A percentile compares a stretch with the other conserved stretches of the same genome.
phyloP scores from a whole-genome alignment of 306 rosid genomes.

The Quercus rubra region DNA sequence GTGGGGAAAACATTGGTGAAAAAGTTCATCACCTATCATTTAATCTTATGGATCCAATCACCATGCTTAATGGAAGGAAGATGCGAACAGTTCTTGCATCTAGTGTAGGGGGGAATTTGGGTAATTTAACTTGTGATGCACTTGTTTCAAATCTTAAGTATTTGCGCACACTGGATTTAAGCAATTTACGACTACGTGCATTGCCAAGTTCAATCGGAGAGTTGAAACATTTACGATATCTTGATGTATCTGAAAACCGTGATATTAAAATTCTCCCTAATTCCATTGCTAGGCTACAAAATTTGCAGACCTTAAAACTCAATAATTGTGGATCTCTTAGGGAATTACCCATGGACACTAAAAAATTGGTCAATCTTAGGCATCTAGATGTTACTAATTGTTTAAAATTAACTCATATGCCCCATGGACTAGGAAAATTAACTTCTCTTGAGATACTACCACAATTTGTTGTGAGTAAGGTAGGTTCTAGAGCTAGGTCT shows the following conservation, averaged over 20 bases:
- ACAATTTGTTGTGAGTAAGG: background rate
- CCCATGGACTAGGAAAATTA: background rate
- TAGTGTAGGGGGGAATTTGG: background rate
- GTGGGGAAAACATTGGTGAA: too few species aligned
- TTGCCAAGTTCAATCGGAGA: background rate
- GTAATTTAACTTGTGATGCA: too few species aligned
- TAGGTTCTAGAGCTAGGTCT: background rate
- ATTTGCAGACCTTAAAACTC: slow-evolving; percentile 6
- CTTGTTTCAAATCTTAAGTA: background rate
- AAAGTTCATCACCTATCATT: too few species aligned
- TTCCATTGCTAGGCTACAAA: background rate
- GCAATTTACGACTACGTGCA: background rate
- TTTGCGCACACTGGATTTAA: slow-evolving; percentile 16
- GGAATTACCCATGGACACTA: background rate
- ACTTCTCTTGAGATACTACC: background rate
- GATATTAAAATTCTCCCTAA: background rate
- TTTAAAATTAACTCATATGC: background rate
- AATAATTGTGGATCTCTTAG: background rate
- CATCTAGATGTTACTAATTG: background rate
- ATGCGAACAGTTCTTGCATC: background rate
- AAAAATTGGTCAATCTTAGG: background rate
- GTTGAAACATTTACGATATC: background rate
- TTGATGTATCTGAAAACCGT: slow-evolving; percentile 4
- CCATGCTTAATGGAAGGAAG: background rate
- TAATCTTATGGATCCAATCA: background rate